These are phyloP conservation scores for Penstemon barbatus DNA, from an alignment of 257 asterid species.

Conservation along the genomic window DNA sequence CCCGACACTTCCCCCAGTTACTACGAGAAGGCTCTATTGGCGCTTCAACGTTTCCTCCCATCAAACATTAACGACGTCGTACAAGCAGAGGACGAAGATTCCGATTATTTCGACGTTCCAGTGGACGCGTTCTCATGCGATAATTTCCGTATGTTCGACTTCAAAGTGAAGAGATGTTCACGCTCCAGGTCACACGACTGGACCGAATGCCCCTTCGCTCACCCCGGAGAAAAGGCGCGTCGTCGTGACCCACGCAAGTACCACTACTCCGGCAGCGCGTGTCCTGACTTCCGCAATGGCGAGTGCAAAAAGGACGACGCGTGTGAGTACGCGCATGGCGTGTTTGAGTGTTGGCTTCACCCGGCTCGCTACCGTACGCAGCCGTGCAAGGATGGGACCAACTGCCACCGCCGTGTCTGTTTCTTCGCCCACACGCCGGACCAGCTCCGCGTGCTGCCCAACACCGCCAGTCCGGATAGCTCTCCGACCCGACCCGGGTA, in stretches of 20 bases:
- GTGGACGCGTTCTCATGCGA: conserved; percentile 59
- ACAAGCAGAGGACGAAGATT: conserved; percentile 20
- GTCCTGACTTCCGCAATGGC: conserved; percentile 57
- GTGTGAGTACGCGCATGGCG: conserved; percentile 65
- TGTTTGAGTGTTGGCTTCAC: conserved; percentile 67
- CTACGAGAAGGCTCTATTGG: conserved; percentile 43
- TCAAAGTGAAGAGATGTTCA: conserved; percentile 50
- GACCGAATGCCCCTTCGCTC: conserved; percentile 61
- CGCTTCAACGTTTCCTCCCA: conserved; percentile 75
- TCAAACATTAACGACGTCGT: conserved; percentile 35
- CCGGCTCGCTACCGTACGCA: conserved; percentile 65
- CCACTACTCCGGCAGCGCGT: conserved; percentile 52
- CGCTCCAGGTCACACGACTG: conserved; percentile 61
- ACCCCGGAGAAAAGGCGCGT: conserved; percentile 63
- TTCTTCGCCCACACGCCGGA: conserved; percentile 60
- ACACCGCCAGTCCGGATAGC: conserved; percentile 34
- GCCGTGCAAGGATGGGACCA: conserved; percentile 64
- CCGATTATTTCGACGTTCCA: conserved; percentile 45
- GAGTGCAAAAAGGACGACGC: conserved; percentile 46
- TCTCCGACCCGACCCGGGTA: conserved; percentile 28
- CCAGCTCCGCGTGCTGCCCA: conserved; percentile 47
- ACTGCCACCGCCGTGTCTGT: conserved; percentile 55
- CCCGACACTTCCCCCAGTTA: conserved; percentile 26
- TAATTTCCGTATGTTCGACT: conserved; percentile 60
- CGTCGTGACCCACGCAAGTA: conserved; percentile 48